Evolutionary conservation across 1,139 yeast genomes (phyloP).

Genomic region (Sugiyamaella xylanicola): DNA sequence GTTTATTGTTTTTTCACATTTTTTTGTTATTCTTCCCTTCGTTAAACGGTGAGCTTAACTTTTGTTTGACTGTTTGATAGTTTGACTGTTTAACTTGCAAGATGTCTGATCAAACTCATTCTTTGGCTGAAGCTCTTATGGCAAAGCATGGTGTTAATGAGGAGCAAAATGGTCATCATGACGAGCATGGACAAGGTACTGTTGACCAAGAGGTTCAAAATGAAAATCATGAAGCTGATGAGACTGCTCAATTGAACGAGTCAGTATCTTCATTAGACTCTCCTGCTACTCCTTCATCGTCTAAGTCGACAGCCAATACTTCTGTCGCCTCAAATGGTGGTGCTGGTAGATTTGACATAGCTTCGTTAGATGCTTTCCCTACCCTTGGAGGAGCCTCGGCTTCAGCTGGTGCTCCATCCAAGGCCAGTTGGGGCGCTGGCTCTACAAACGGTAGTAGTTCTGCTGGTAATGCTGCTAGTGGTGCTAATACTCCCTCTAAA

Average conservation of each 20-base stretch:
- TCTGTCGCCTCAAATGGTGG: slow-evolving; percentile 5
- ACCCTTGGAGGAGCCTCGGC: slow-evolving; percentile 53
- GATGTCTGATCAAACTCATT: slow-evolving; percentile 18
- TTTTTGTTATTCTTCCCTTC: neutral
- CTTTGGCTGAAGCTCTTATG: slow-evolving; percentile 37
- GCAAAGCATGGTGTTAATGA: slow-evolving; percentile 34
- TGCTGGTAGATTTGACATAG: slow-evolving; percentile 29
- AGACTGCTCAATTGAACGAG: slow-evolving; percentile 11
- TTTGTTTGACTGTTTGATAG: neutral
- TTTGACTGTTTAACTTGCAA: neutral
- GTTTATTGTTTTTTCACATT: neutral
- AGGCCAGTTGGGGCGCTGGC: slow-evolving; percentile 30
- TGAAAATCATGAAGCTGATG: neutral
- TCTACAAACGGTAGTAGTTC: slow-evolving; percentile 44
- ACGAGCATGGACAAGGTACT: neutral
- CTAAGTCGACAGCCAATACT: slow-evolving; percentile 16
- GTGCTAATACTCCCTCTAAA: slow-evolving; percentile 14
- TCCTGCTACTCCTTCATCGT: slow-evolving; percentile 1
- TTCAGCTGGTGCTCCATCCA: slow-evolving; percentile 8
- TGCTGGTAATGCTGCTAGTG: too few species aligned
- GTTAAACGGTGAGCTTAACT: too few species aligned
- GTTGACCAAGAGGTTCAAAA: too few species aligned
- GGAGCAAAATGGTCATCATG: slow-evolving; percentile 19
- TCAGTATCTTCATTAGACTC: neutral
- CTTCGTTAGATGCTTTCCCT: slow-evolving; percentile 60